A percentile compares a stretch with the other conserved stretches of the same genome.
Evolutionary conservation across 371 early-diverging fungal species (phyloP).

Genomic region (Apophysomyces trapeziformis): DNA sequence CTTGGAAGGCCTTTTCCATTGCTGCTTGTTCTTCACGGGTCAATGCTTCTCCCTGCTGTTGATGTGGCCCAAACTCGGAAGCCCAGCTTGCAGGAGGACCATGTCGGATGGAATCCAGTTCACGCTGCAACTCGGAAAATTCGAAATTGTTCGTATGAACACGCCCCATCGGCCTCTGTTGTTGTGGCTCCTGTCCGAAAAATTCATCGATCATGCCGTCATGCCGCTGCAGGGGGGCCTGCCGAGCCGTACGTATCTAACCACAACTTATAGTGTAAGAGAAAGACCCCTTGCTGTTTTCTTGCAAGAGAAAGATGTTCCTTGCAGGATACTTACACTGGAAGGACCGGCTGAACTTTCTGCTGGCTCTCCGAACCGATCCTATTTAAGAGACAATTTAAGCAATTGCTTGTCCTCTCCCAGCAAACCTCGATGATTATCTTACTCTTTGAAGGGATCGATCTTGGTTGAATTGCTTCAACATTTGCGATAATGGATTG

Average conservation of each 20-base stretch:
- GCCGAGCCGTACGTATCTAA: conserved; percentile 27
- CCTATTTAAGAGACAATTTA: conserved; percentile 23
- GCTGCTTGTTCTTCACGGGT: conserved; percentile 56
- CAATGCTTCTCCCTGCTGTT: conserved; percentile 51
- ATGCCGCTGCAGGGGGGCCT: conserved; percentile 26
- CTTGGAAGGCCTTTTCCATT: conserved; percentile 64
- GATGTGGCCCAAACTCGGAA: conserved; percentile 52
- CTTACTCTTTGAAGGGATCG: conserved; percentile 57
- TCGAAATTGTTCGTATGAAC: conserved; percentile 32
- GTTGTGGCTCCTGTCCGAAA: conserved; percentile 54
- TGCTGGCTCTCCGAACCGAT: conserved; percentile 43
- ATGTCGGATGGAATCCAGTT: conserved; percentile 55
- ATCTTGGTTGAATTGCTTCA: conserved; percentile 61
- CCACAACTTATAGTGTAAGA: neutral
- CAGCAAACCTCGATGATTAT: conserved; percentile 7
- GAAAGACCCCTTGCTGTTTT: neutral
- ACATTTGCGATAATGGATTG: conserved; percentile 63
- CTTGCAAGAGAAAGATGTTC: neutral
- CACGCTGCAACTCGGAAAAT: conserved; percentile 57
- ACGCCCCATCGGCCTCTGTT: conserved; percentile 27
- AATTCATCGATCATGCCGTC: conserved; percentile 61
- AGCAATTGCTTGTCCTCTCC: neutral
- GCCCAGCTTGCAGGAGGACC: conserved; percentile 53
- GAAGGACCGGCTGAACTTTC: conserved; percentile 28
- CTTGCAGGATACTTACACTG: conserved; percentile 5